Conservation (phyloP, 192 early-diverging fungal genomes). For the Phycomyces blakesleeanus region DNA sequence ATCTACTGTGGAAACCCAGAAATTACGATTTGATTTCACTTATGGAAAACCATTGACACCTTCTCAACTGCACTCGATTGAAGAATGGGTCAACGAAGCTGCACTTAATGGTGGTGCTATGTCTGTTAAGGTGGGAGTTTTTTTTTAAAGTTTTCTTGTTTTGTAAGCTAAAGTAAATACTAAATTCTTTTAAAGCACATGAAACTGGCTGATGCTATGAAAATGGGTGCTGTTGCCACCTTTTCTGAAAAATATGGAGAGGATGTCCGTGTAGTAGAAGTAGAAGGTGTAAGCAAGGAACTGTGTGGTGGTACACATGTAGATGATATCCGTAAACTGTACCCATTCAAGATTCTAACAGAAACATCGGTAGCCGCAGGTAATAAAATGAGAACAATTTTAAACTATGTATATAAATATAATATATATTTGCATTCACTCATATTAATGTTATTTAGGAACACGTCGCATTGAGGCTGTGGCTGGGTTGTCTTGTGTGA, state of each 20-base stretch:
- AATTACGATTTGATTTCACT: constrained; percentile 58
- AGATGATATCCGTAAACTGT: constrained; percentile 38
- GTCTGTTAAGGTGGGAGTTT: constrained; percentile 28
- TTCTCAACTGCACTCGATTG: constrained; percentile 42
- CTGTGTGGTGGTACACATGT: constrained; percentile 61
- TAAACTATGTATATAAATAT: too few relatives aligned
- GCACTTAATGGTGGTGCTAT: constrained; percentile 30
- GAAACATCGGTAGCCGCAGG: constrained; percentile 57
- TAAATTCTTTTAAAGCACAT: constrained; percentile 27
- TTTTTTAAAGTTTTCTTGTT: too few relatives aligned
- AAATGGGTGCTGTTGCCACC: constrained; percentile 45
- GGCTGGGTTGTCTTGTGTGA: constrained; percentile 41
- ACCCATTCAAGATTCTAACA: constrained; percentile 53
- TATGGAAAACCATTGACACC: constrained; percentile 43
- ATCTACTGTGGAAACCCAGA: constrained; percentile 45
- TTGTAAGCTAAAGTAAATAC: not conserved
- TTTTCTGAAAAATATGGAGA: constrained; percentile 58
- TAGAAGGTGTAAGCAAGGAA: constrained; percentile 48
- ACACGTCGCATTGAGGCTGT: constrained; percentile 60
- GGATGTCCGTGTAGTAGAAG: constrained; percentile 51
- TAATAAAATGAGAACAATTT: too few relatives aligned
- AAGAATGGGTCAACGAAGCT: constrained; percentile 48
- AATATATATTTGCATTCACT: too few relatives aligned
- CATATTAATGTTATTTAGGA: constrained; percentile 21
- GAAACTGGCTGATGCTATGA: constrained; percentile 45